Conservation (phyloP, 805 yeast genomes). For the Naumovozyma baii region DNA sequence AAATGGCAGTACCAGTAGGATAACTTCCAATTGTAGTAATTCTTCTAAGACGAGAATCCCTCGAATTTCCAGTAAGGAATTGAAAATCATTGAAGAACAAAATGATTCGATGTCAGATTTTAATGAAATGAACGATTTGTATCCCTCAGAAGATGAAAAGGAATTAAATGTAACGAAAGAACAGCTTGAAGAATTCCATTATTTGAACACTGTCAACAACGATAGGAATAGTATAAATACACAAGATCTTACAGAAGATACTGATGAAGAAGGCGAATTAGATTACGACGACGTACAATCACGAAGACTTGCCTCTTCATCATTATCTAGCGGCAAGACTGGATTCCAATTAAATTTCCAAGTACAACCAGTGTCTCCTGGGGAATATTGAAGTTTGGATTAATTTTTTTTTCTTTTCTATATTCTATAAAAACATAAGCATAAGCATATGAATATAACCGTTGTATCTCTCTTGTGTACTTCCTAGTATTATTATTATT, state of each 20-base stretch:
- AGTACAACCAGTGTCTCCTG: not conserved
- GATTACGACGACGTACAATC: slow-evolving; percentile 1
- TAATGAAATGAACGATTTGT: not conserved
- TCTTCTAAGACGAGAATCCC: slow-evolving; percentile 11
- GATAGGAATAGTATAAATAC: slow-evolving; percentile 3
- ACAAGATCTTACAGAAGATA: slow-evolving; percentile 6
- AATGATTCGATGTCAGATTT: slow-evolving; percentile 7
- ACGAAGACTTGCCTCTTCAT: slow-evolving; percentile 1
- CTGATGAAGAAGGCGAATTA: slow-evolving; percentile 14
- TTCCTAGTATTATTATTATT: too few species aligned
- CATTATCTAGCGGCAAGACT: slow-evolving; percentile 1
- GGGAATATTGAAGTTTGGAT: too few species aligned
- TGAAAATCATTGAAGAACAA: slow-evolving; percentile 21
- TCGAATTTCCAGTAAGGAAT: slow-evolving; percentile 18
- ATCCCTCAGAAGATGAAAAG: slow-evolving; percentile 1
- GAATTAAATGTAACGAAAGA: slow-evolving; percentile 1
- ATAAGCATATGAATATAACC: too few species aligned
- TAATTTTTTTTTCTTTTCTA: too few species aligned
- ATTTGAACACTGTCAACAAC: not conserved
- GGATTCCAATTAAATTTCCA: slow-evolving; percentile 16
- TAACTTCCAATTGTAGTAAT: not conserved
- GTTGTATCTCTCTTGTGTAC: too few species aligned
- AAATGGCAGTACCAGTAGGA: not conserved
- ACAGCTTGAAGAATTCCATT: not conserved
- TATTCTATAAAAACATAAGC: too few species aligned